phyloP scores from a whole-genome alignment of 2,329 filamentous ascomycete species.

The Exutisphaerella laricina region DNA sequence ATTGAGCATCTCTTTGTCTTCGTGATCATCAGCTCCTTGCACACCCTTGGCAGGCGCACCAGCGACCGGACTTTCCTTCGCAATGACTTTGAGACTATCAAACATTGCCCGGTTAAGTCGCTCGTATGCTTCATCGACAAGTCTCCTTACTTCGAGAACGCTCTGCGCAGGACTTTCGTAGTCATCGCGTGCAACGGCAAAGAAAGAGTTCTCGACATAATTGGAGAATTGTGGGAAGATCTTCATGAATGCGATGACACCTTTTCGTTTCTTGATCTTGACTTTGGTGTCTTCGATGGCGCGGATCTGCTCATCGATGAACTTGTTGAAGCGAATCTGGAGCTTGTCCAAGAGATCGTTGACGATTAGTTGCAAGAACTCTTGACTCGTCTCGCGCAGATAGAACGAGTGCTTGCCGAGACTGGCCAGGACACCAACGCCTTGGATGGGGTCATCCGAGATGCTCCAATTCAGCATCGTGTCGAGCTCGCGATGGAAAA shows the following conservation, averaged over 20 bases:
- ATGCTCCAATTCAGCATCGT: conserved; percentile 79
- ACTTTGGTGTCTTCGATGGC: conserved; percentile 98
- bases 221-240: conserved; percentile 84
- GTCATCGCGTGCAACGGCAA: conserved; percentile 36
- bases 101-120: conserved; percentile 94
- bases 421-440: conserved; percentile 75
- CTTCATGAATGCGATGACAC: conserved; percentile 90
- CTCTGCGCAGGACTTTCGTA: conserved; percentile 48
- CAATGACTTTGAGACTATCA: conserved; percentile 92
- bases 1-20: conserved; percentile 95
- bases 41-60: conserved; percentile 48
- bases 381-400: conserved; percentile 85
- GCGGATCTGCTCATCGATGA: conserved; percentile 89
- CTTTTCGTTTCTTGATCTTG: conserved; percentile 97
- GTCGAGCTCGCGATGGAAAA: conserved; percentile 72
- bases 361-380: conserved; percentile 78
- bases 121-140: conserved; percentile 80
- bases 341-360: conserved; percentile 64
- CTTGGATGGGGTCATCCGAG: conserved; percentile 79
- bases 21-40: conserved; percentile 52
- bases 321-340: conserved; percentile 72
- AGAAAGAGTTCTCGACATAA: conserved; percentile 77
- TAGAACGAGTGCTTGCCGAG: conserved; percentile 74
- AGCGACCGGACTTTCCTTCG: conserved; percentile 57
- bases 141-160: conserved; percentile 60